Conservation (phyloP, 768 basidiomycete species). For the Suillus decipiens region DNA sequence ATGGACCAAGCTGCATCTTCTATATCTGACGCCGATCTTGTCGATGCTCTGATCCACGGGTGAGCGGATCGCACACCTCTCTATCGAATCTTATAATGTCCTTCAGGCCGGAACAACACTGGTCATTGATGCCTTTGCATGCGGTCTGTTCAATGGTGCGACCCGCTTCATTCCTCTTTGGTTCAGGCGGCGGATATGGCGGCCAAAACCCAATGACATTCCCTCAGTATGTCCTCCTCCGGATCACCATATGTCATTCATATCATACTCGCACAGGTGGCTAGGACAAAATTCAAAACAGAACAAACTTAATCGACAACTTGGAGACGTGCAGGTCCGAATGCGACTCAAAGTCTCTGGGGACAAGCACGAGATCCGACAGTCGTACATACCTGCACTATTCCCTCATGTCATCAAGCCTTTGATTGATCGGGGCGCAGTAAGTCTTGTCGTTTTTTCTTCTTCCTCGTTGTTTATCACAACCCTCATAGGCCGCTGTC, state of each 20-base stretch:
- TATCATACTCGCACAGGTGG: slow-evolving; percentile 65
- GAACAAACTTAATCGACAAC: slow-evolving; percentile 72
- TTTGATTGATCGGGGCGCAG: slow-evolving; percentile 69
- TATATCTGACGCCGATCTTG: slow-evolving; percentile 92
- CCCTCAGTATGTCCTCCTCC: slow-evolving; percentile 65
- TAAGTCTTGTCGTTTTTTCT: slow-evolving; percentile 42
- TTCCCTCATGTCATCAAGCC: slow-evolving; percentile 81
- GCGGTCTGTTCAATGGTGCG: slow-evolving; percentile 88
- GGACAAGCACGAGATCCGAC: slow-evolving; percentile 85
- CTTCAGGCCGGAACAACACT: slow-evolving; percentile 87
- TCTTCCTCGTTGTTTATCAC: slow-evolving; percentile 8
- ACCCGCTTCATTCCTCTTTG: slow-evolving; percentile 85
- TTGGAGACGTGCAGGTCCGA: slow-evolving; percentile 89
- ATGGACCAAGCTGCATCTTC: slow-evolving; percentile 89
- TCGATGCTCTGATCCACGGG: slow-evolving; percentile 95
- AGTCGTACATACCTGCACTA: slow-evolving; percentile 89
- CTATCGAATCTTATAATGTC: neutral
- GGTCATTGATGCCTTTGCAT: slow-evolving; percentile 93
- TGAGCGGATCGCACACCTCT: slow-evolving; percentile 29
- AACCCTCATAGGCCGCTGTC: slow-evolving; percentile 60
- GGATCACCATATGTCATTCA: neutral
- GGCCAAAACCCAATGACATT: slow-evolving; percentile 72
- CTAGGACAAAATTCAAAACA: slow-evolving; percentile 97
- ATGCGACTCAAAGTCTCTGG: slow-evolving; percentile 96
- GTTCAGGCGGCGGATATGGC: slow-evolving; percentile 63